Evolutionary conservation across 352 stramenopile genomes (phyloP), one percentile per base, ranked within the genome.

Genomic region (Phytophthora cajani): DNA sequence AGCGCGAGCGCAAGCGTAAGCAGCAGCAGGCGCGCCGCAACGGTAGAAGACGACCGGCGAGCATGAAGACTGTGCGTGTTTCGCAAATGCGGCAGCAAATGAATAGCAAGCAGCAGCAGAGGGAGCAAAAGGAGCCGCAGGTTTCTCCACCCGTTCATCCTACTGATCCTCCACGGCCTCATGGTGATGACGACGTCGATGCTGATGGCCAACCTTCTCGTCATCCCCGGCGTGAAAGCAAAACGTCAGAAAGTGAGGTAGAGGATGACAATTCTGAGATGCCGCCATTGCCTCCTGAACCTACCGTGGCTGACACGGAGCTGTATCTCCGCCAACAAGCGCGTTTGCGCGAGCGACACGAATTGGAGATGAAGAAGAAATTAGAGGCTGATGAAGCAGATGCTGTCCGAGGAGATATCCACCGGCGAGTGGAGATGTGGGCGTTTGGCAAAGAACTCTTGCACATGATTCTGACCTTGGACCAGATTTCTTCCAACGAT

Each of bases 41-140:
- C 46, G 81, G 82, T 23, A 88, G 83, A 23, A 77, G 88, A 38
- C 81, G 89, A 25, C 89, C 89, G 7, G 85, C 85, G 16, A 94
- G 87, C 53, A 89, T 92, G 78, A 96, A 96, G 66, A 82, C 88
- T 5, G 84, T 93, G 36, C 88, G 88, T 33, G 86, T 95, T 27
- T 95, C 88, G 1, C 88, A 95, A 55, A 93, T 95, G 84, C 79
- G 84, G 11, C 85, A 96, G 58, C 87, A 96, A 49, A 87, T 94
- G 71, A 91, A 89, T 61, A 92, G 81, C 57, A 84, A 92, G 10
- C 76, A 86, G 17, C 80, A 80, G 2, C 79, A 87, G 58, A 85
- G 80, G 38, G 81, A 89, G 12, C 72, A 80, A 8, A 70, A 74
- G 47, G 67, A 79, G 5, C 30, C 63, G 8, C 53, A 69, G 10